A percentile compares a stretch with the other conserved stretches of the same genome.
Evolutionary conservation across 192 early-diverging fungal genomes (phyloP).

Genomic region (Entomortierella parvispora): DNA sequence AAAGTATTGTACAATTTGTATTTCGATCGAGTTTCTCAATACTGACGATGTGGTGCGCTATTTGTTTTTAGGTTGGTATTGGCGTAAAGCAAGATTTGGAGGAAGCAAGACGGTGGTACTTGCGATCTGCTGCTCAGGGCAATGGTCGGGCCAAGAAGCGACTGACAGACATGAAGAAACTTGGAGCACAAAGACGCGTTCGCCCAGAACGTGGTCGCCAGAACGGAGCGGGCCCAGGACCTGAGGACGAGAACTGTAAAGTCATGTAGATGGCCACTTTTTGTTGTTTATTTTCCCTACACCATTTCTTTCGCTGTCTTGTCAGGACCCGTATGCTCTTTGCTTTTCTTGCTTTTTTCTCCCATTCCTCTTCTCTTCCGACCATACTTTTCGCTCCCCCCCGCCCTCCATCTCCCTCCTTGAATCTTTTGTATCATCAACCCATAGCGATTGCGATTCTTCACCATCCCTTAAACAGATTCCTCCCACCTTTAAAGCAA

Average conservation of each 20-base stretch:
- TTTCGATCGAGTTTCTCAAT: neutral
- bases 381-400: no score
- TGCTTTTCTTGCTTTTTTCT: no score
- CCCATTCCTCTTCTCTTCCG: no score
- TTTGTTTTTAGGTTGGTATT: constrained; percentile 68
- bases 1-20: no score
- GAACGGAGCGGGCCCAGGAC: constrained; percentile 24
- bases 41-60: neutral
- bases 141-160: constrained; percentile 86
- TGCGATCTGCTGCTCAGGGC: constrained; percentile 73
- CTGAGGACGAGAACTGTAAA: constrained; percentile 52
- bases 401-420: no score
- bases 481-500: no score
- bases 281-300: neutral
- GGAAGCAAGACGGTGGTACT: constrained; percentile 92
- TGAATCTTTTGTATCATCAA: no score
- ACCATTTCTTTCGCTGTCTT: constrained; percentile 4
- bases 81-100: constrained; percentile 81
- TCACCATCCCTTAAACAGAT: no score
- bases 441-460: no score
- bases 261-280: constrained; percentile 31
- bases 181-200: constrained; percentile 53
- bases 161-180: constrained; percentile 84
- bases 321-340: no score
- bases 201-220: constrained; percentile 47